Conservation (phyloP, 2,329 filamentous ascomycete species). For the Incumbomyces delicatus region DNA sequence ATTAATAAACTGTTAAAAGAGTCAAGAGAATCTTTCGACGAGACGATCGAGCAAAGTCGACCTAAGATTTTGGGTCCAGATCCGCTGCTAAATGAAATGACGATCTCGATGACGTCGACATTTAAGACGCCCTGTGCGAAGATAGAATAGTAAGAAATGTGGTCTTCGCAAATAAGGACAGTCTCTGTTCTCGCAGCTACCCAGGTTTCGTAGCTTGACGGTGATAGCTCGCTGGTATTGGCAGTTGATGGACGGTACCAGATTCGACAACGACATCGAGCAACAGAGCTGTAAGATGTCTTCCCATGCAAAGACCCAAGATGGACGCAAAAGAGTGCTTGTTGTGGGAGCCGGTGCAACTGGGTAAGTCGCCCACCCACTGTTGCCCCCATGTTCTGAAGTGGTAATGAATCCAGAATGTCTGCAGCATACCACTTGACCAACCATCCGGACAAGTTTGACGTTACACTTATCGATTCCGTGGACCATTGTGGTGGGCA, state of each 20-base stretch:
- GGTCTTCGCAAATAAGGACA: too few relatives aligned
- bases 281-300: slow-evolving; percentile 1
- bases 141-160: too few relatives aligned
- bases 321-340: slow-evolving; percentile 40
- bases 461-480: slow-evolving; percentile 53
- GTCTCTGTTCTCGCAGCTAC: too few relatives aligned
- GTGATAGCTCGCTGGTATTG: too few relatives aligned
- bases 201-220: too few relatives aligned
- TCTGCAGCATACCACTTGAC: slow-evolving; percentile 50
- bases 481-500: slow-evolving; percentile 51
- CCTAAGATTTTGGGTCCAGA: too few relatives aligned
- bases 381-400: not conserved
- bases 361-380: slow-evolving; percentile 32
- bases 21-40: too few relatives aligned
- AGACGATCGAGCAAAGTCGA: too few relatives aligned
- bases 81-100: too few relatives aligned
- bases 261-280: slow-evolving; percentile 4
- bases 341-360: slow-evolving; percentile 55
- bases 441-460: slow-evolving; percentile 55
- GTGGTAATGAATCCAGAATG: slow-evolving; percentile 10
- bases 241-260: not conserved
- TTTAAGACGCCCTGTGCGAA: too few relatives aligned
- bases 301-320: slow-evolving; percentile 4
- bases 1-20: too few relatives aligned
- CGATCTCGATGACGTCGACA: too few relatives aligned